phyloP scores from a whole-genome alignment of 371 early-diverging fungal genomes.

The Cokeromyces recurvatus region DNA sequence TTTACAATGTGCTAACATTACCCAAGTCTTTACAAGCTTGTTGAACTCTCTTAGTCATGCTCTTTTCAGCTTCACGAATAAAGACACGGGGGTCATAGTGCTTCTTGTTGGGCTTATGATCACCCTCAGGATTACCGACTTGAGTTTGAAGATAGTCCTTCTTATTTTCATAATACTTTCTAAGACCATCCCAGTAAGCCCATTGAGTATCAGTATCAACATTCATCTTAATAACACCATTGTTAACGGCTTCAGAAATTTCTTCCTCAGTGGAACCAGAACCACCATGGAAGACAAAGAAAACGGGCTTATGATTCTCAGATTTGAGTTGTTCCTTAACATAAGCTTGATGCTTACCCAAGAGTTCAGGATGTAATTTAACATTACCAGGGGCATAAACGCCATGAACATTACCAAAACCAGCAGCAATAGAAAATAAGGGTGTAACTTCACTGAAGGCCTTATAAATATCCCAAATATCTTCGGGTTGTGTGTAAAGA shows the following conservation, averaged over 20 bases:
- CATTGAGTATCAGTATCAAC: conserved; percentile 80
- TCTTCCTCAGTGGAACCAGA: conserved; percentile 83
- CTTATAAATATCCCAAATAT: conserved; percentile 88
- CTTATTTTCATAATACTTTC: conserved; percentile 67
- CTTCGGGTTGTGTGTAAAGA: conserved; percentile 90
- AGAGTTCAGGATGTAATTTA: conserved; percentile 80
- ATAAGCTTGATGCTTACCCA: conserved; percentile 82
- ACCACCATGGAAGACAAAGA: conserved; percentile 94
- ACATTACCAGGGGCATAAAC: conserved; percentile 93
- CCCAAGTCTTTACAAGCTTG: conserved; percentile 75
- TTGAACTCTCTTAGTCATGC: conserved; percentile 73
- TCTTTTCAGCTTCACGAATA: conserved; percentile 82
- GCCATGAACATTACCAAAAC: conserved; percentile 89
- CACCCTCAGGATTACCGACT: conserved; percentile 91
- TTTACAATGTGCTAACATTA: conserved; percentile 68
- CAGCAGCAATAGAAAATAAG: conserved; percentile 90
- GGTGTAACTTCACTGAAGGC: conserved; percentile 73
- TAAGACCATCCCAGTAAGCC: conserved; percentile 77
- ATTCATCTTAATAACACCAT: conserved; percentile 94
- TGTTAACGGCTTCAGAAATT: conserved; percentile 72
- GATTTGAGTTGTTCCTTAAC: conserved; percentile 66
- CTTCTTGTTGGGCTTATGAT: conserved; percentile 93
- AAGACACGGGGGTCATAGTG: conserved; percentile 91
- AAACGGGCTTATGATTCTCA: conserved; percentile 69
- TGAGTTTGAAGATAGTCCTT: conserved; percentile 79